Base-by-base conservation (phyloP, 805 yeast genomes). In the Candida dendrica region DNA sequence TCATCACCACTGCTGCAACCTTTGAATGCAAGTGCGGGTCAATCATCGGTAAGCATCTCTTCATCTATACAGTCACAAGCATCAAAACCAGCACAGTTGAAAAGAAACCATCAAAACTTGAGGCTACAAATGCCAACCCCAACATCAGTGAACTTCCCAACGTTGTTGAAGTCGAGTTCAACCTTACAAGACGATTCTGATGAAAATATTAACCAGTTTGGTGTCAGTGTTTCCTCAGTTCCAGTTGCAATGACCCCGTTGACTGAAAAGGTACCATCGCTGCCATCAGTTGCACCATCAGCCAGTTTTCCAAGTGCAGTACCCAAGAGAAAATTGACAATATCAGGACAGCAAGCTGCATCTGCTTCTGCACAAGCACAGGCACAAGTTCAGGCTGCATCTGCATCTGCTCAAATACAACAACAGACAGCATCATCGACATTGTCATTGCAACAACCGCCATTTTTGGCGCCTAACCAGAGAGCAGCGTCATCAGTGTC, bases 241-340 rank as follows among this genome's bases (percentile, higher is more conserved):
- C 79, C 86, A 1, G 65, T 79, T 51, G 76, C 86, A 0, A 84
- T 85, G 93, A 85, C 95, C 0, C 95, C 93, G 2, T 78, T 84
- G 4, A 73, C 86, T 2, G 95, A 85, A 50, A 79, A 68, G 42
- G 58, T 64, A 7, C 42, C 34, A 18, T 37, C 34, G 39, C 17
- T 49, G 37, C 30, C 30, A 27, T 20, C 42, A 18, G 15, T 32
- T 9, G 4, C 38, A 10, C 10, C 35, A 13, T 14, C 29, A 3
- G 27, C 18, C 11, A 27, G 20, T 8, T 9, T 36, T 19, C 15
- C 37, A 18, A 14, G 27, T 13, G n/a, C 15, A 13, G 15, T 32
- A 35, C 29, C 29, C n/a, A 36, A 36, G 26, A 36, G 38, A 36
- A 22, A 26, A 24, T 15, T 26, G 24, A 36, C 38, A 22, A 24